Evolutionary conservation across 441 rosid genomes (phyloP).

Genomic region (Populus hybrid): DNA sequence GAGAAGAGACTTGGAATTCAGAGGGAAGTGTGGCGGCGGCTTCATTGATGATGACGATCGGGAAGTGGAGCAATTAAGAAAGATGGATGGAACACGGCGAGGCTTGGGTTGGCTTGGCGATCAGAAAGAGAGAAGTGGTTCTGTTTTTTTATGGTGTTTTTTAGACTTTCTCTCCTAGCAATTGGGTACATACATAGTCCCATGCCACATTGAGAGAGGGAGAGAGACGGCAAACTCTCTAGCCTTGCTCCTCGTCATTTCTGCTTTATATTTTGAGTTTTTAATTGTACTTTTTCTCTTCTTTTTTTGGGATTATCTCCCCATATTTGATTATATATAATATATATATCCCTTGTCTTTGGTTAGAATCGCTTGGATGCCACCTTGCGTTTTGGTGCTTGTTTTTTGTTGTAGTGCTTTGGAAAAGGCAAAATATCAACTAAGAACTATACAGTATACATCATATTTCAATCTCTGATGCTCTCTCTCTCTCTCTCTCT

Average conservation of each 20-base stretch:
- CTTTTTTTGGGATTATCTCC: not conserved
- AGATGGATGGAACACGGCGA: not conserved
- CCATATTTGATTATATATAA: not conserved
- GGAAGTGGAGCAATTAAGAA: not conserved
- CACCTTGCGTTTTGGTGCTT: too few relatives aligned
- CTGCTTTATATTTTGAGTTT: not conserved
- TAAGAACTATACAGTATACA: too few relatives aligned
- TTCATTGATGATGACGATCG: constrained; percentile 22
- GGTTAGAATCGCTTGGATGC: too few relatives aligned
- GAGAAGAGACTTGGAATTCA: constrained; percentile 16
- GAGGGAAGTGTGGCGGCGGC: constrained; percentile 14
- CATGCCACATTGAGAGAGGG: not conserved
- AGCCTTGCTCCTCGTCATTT: too few relatives aligned
- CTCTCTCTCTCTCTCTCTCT: too few relatives aligned
- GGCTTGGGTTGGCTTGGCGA: not conserved
- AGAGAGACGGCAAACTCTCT: too few relatives aligned
- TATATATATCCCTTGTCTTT: too few relatives aligned
- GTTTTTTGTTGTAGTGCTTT: too few relatives aligned
- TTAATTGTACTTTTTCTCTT: not conserved
- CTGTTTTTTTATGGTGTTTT: not conserved
- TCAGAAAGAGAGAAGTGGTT: not conserved
- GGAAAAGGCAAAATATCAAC: too few relatives aligned
- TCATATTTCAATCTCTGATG: too few relatives aligned
- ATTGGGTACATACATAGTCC: not conserved
- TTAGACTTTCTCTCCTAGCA: not conserved